These are phyloP conservation scores for Circinella umbellata DNA, from an alignment of 371 early-diverging fungal species.

Conservation along the genomic window DNA sequence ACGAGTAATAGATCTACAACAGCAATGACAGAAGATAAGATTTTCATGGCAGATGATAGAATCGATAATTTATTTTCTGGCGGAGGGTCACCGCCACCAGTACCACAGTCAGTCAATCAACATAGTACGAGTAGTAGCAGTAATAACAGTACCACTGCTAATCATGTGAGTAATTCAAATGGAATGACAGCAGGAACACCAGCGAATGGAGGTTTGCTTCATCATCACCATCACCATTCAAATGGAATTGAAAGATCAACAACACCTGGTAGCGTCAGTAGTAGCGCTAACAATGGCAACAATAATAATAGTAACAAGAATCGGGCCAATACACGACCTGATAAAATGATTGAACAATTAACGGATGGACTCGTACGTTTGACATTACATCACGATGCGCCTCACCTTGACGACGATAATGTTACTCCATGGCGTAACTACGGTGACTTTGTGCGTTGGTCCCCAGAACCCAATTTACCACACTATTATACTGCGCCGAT, in stretches of 20 bases:
- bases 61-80: conserved; percentile 36
- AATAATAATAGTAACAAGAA: conserved; percentile 1
- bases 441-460: conserved; percentile 34
- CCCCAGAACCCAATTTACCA: conserved; percentile 27
- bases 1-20: not conserved
- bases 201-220: not conserved
- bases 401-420: conserved; percentile 17
- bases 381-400: conserved; percentile 34
- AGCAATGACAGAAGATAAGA: conserved; percentile 17
- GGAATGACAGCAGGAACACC: too few relatives aligned
- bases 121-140: conserved; percentile 3
- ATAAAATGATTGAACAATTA: conserved; percentile 51
- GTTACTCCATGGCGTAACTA: conserved; percentile 24
- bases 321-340: conserved; percentile 31
- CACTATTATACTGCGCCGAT: conserved; percentile 34
- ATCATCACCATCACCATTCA: not conserved
- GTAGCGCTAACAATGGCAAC: not conserved
- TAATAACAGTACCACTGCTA: not conserved
- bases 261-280: not conserved
- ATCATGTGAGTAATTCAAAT: too few relatives aligned
- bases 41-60: conserved; percentile 24
- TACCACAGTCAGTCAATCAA: not conserved
- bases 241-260: conserved; percentile 1
- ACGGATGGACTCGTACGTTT: conserved; percentile 43
- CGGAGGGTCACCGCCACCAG: conserved; percentile 3